Evolutionary conservation across 2,329 filamentous ascomycete genomes (phyloP), one percentile per base, ranked within the genome.

Genomic region (Tolypocladium ovalisporum): DNA sequence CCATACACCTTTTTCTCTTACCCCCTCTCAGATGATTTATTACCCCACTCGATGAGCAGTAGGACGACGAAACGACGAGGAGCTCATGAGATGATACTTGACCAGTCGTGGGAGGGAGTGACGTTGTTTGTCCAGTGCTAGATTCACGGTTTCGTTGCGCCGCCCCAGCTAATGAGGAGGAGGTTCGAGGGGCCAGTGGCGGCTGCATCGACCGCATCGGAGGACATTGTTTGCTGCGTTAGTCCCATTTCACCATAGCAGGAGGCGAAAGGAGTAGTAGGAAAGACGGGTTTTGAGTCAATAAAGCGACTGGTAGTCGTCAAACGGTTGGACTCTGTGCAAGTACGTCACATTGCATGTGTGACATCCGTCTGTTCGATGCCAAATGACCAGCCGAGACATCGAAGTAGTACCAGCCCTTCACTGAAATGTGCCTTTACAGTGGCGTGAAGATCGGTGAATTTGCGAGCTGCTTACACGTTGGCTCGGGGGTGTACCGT

Each of bases 191-290:
- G 27, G 52, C 15, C 40, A n/a, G 35, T 44, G 59, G 57, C 57
- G 57, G 62, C 56, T 54, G 59, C 58, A 61, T 58, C 55, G 62
- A 61, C 58, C 36, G 60, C 62, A 59, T 57, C 56, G 58, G 59
- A 57, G 58, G 58, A 60, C 56, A 62, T 63, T 63, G 57, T 58
- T 60, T 63, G 62, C 58, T 55, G 64, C 60, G 65, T 63, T 64
- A 66, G 62, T 61, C 61, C 62, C 61, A 58, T 64, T 63, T 61
- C 59, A 64, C 65, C 64, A 69, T 68, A 68, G 68, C 67, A 67
- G 63, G 63, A 65, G 68, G 68, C 68, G 68, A 71, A 71, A 60
- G 64, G 68, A 63, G 61, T 67, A 71, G 68, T 66, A 68, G 63
- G 65, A 65, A 66, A 63, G 40, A 56, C 29, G 35, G 19, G 37